A percentile compares a stretch with the other conserved stretches of the same genome.
Evolutionary conservation across 257 asterid genomes (phyloP).

Genomic region (Scutellaria minor): DNA sequence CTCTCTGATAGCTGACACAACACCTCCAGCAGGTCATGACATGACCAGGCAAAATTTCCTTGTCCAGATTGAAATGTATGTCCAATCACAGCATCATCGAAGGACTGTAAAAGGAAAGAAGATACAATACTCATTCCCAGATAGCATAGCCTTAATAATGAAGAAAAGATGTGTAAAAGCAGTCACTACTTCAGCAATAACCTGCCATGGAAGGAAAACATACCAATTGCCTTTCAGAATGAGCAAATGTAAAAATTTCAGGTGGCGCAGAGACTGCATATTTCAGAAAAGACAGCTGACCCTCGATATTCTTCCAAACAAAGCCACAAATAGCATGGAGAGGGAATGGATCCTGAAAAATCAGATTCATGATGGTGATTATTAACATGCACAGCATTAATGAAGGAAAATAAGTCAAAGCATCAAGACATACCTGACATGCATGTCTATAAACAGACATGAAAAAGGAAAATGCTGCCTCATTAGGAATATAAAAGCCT

Average conservation of each 20-base stretch:
- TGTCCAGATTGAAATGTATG: conserved; percentile 59
- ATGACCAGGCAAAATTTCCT: conserved; percentile 77
- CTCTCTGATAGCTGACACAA: conserved; percentile 85
- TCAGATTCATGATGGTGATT: neutral
- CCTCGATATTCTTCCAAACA: conserved; percentile 94
- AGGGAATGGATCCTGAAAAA: conserved; percentile 84
- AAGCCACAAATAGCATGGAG: conserved; percentile 88
- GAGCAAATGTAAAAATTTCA: conserved; percentile 85
- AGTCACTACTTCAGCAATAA: conserved; percentile 18
- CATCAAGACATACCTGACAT: conserved; percentile 64
- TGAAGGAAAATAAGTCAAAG: neutral
- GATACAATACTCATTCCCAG: conserved; percentile 19
- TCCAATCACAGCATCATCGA: conserved; percentile 59
- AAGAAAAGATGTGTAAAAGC: conserved; percentile 9
- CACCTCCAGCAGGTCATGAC: conserved; percentile 81
- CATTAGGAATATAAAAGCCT: conserved; percentile 80
- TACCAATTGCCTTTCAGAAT: conserved; percentile 85
- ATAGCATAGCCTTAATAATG: conserved; percentile 1
- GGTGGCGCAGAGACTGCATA: conserved; percentile 80
- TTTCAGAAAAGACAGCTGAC: conserved; percentile 90
- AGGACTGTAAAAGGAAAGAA: conserved; percentile 53
- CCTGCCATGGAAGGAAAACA: conserved; percentile 24
- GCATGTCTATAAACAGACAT: conserved; percentile 79
- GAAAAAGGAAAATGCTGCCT: conserved; percentile 79
- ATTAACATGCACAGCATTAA: conserved; percentile 3